These are phyloP conservation scores for Blastocystis sp. DNA, from an alignment of 352 stramenopile species.

Conservation along the genomic window DNA sequence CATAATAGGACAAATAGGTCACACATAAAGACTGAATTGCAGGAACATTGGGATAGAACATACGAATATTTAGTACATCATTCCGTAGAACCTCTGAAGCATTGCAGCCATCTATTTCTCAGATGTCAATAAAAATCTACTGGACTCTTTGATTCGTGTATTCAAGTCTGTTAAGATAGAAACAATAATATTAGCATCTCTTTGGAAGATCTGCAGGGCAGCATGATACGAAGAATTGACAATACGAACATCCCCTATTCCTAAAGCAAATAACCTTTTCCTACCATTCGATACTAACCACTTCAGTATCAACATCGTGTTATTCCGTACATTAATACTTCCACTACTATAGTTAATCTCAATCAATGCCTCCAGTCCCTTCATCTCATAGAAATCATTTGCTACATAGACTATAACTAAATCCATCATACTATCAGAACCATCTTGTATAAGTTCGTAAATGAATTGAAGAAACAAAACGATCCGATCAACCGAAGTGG, in stretches of 20 bases:
- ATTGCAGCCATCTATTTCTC: not conserved
- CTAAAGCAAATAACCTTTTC: not conserved
- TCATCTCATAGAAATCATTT: not conserved
- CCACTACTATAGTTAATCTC: conserved; percentile 31
- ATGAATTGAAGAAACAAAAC: conserved; percentile 44
- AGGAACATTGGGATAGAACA: not conserved
- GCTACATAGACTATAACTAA: conserved; percentile 20
- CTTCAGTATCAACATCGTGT: conserved; percentile 17
- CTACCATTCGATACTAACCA: not conserved
- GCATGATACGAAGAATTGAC: conserved; percentile 28
- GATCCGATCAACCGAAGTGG: not conserved
- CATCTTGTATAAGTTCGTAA: not conserved
- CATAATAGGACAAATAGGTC: not conserved
- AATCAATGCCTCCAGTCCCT: conserved; percentile 51
- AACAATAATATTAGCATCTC: not conserved
- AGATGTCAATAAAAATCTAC: not conserved
- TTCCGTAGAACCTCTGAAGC: conserved; percentile 20
- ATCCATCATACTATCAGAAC: not conserved
- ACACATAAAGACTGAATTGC: not conserved
- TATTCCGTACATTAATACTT: conserved; percentile 36
- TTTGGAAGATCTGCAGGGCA: conserved; percentile 49
- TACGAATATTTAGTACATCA: conserved; percentile 41
- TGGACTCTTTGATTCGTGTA: not conserved
- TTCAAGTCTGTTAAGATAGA: conserved; percentile 14
- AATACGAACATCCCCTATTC: not conserved